Base-by-base conservation (phyloP, 2,329 filamentous ascomycete genomes). In the Paradendryphiella salina region DNA sequence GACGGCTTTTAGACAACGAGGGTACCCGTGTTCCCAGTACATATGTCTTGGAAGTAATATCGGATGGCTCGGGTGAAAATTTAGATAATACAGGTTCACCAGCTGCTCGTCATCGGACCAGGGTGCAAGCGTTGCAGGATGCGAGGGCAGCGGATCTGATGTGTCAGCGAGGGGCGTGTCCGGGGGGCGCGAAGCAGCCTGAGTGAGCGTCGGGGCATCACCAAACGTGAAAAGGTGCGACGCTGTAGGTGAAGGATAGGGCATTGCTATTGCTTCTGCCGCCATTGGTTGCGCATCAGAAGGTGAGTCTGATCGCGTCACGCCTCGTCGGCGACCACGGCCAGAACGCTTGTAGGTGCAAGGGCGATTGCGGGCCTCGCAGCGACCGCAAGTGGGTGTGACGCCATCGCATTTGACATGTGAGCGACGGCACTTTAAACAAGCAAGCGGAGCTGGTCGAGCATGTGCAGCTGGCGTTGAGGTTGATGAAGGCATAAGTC, bases 11-110 rank as follows among this genome's bases (percentile, higher is more conserved):
- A 84, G 66, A 53, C 74, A 77, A 14, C 63, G 76, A 8, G 60
- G 56, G 18, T 63, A 54, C 5, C 23, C 31, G 2, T 36, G 64
- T 43, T 28, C 77, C 77, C 58, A 77, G 73, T 34, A 74, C 63
- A 42, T 69, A 60, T 41, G 63, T 56, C 73, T 63, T 0, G 81
- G 80, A 2, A 80, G 73, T 2, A 83, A 63, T 38, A 83, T 75
- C 0, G 81, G 81, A 64, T 83, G 81, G 1, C 75, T 72, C 0
- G 74, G 65, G 50, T 81, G 76, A 61, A 82, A 82, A 60, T 77
- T 75, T 5, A 72, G 70, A 57, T 82, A 83, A 61, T 77, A 84
- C 14, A 80, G 72, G 58, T 59, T 57, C 5, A 80, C 70, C n/a
- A 82, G 33, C 14, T 56, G 53, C 31, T 63, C 60, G 17, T 63